Evolutionary conservation across 108 stramenopile genomes (phyloP), one percentile per base, ranked within the genome.

Genomic region (Craspedostauros australis): DNA sequence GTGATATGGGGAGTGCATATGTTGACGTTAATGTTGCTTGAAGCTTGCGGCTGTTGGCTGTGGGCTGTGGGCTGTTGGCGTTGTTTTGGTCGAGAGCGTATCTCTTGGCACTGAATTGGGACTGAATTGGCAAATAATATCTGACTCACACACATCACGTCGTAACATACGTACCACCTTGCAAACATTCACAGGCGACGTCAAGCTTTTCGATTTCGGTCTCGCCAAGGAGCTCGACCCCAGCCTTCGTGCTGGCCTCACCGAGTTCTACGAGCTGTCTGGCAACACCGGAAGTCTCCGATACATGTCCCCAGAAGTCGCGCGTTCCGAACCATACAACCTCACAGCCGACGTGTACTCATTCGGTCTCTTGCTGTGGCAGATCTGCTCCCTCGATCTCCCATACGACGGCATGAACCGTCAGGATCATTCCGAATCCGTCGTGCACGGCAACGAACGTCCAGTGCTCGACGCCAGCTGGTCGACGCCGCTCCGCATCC

Each of bases 221-320:
- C 59, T 79, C 38, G 77, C 77, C 2, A 70, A 74, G 45, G 78
- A 80, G 48, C 40, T 80, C 5, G 65, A 80, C 54, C 62, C 66
- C 8, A 42, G 56, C 11, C 36, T 75, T 27, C 44, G 63, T 34
- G 38, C 54, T 46, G 76, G 61, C 39, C 57, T 64, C 37, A 63
- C 63, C 18, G 84, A 74, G 22, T 64, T 75, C 44, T 91, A 84
- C 63, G 73, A 79, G 42, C 63, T 91, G 8, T 83, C 89, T 11
- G 79, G 80, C n/a, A 71, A 77, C 46, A 86, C 85, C 20, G 89
- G 89, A 15, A 78, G 76, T n/a, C 59, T 80, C 15, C 77, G 89
- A 33, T 91, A 77, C 70, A 82, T 77, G 80, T 45, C 73, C 38
- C 76, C 76, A 0, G 80, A 82, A 49, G 80, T 82, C 1, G 75